These are phyloP conservation scores for Phytophthora fragariaefolia DNA, from an alignment of 352 stramenopile genomes.

Conservation along the genomic window DNA sequence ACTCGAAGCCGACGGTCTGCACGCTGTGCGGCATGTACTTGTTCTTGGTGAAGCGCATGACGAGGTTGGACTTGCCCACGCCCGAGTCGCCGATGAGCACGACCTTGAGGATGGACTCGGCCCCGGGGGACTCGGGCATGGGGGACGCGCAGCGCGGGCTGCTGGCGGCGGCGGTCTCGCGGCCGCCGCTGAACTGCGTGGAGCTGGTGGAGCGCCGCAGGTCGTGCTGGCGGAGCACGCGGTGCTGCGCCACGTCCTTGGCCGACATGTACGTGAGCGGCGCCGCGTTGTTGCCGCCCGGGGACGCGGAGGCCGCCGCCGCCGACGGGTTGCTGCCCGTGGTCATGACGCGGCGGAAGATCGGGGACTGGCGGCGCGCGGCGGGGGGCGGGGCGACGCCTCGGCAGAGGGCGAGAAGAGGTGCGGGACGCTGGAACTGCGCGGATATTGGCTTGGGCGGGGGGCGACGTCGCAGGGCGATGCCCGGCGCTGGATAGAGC, in stretches of 20 bases:
- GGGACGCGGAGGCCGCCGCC: slow-evolving; percentile 9
- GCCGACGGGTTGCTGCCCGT: slow-evolving; percentile 39
- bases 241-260: slow-evolving; percentile 72
- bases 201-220: slow-evolving; percentile 56
- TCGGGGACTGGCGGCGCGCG: background rate
- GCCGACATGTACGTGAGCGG: slow-evolving; percentile 62
- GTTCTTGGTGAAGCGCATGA: slow-evolving; percentile 91
- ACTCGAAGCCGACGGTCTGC: slow-evolving; percentile 90
- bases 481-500: no score
- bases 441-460: slow-evolving; percentile 1
- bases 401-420: slow-evolving; percentile 30
- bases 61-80: slow-evolving; percentile 89
- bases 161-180: slow-evolving; percentile 28
- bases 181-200: slow-evolving; percentile 27
- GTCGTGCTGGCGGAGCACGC: slow-evolving; percentile 37
- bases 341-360: slow-evolving; percentile 36
- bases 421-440: slow-evolving; percentile 31
- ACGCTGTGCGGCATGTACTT: slow-evolving; percentile 81
- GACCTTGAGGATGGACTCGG: slow-evolving; percentile 84
- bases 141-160: slow-evolving; percentile 59
- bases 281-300: slow-evolving; percentile 15
- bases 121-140: slow-evolving; percentile 21
- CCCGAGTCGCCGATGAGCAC: slow-evolving; percentile 90
- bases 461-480: slow-evolving; percentile 8
- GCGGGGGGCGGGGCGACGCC: slow-evolving; percentile 17